Percentiles rank a stretch among this genome's conserved stretches.
Evolutionary conservation across 306 rosid genomes (phyloP).

Genomic region (Cucumis melo): DNA sequence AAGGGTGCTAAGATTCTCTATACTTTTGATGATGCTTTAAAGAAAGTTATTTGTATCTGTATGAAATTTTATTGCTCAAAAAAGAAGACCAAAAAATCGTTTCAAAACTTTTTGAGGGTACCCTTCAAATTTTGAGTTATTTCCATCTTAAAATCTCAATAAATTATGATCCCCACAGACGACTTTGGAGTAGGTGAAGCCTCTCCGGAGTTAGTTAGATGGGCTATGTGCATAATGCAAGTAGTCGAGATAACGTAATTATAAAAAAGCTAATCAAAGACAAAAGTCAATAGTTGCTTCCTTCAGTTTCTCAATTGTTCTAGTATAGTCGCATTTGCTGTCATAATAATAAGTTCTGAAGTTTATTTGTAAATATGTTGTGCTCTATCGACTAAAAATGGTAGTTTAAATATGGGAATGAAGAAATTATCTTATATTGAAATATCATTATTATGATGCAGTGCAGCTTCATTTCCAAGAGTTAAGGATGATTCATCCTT

Average conservation of each 20-base stretch:
- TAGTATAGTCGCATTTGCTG: background rate
- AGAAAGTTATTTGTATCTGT: background rate
- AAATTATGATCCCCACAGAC: background rate
- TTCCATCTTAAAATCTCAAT: background rate
- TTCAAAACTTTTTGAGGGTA: background rate
- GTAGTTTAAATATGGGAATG: background rate
- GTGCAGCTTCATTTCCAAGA: conserved; percentile 62
- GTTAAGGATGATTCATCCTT: conserved; percentile 37
- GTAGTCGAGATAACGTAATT: background rate
- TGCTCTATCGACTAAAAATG: background rate
- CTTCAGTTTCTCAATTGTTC: background rate
- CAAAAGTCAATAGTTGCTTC: background rate
- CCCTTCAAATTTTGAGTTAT: background rate
- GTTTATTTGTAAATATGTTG: background rate
- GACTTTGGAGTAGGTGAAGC: background rate
- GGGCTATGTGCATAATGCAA: background rate
- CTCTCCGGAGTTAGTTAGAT: background rate
- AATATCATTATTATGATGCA: conserved; percentile 20
- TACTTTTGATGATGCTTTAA: background rate
- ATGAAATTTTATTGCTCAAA: background rate
- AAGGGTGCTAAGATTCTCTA: background rate
- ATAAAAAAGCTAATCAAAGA: background rate
- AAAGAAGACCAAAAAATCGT: background rate
- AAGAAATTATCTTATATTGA: background rate
- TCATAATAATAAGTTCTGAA: background rate